phyloP scores from a whole-genome alignment of 768 basidiomycete genomes.

The Pleurotus giganteus region DNA sequence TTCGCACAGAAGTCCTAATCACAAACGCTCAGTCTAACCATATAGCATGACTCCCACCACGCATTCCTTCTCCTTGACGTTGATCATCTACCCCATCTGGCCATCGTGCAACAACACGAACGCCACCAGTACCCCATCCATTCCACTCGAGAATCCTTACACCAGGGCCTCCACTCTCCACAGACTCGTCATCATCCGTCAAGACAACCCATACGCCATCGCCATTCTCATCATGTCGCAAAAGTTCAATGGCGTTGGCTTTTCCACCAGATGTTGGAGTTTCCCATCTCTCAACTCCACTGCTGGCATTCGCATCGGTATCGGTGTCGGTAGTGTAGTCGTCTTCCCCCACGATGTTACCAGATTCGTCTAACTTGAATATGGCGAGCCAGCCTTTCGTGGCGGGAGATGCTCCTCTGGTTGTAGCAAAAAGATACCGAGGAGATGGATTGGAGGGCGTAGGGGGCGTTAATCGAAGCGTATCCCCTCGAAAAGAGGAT shows the following conservation, averaged over 20 bases:
- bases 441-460: conserved; percentile 34
- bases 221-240: conserved; percentile 24
- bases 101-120: conserved; percentile 42
- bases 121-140: conserved; percentile 38
- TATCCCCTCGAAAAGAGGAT: conserved; percentile 41
- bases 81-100: conserved; percentile 19
- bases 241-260: conserved; percentile 49
- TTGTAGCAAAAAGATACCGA: conserved; percentile 43
- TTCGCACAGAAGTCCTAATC: no score
- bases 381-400: conserved; percentile 42
- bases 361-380: conserved; percentile 39
- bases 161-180: conserved; percentile 30
- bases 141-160: conserved; percentile 50
- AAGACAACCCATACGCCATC: conserved; percentile 45
- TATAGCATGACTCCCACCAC: background rate
- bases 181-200: conserved; percentile 45
- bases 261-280: conserved; percentile 49
- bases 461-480: conserved; percentile 39
- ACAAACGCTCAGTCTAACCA: background rate
- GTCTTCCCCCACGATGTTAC: conserved; percentile 19
- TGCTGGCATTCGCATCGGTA: conserved; percentile 15
- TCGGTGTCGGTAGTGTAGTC: conserved; percentile 4
- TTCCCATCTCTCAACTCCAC: conserved; percentile 34
- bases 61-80: background rate
- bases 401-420: conserved; percentile 36